Conservation (phyloP, 371 early-diverging fungal species). For the Mycotypha africana region DNA sequence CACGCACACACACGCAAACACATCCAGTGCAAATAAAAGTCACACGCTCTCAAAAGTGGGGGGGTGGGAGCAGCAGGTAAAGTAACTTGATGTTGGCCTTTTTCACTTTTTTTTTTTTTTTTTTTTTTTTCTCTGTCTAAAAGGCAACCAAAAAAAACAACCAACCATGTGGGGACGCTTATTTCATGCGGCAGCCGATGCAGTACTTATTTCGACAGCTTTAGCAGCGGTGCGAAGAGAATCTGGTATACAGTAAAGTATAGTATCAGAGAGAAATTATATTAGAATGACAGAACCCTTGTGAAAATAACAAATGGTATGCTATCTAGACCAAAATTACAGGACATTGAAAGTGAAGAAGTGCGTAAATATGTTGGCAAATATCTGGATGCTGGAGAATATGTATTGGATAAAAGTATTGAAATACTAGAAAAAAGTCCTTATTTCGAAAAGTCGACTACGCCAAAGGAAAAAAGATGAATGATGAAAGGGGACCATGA, state of each 20-base stretch:
- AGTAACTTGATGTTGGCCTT: too few species aligned
- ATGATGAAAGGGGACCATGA: too few species aligned
- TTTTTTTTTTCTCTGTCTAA: conserved; percentile 1
- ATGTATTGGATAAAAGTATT: conserved; percentile 54
- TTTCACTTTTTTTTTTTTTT: background rate
- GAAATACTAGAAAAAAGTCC: conserved; percentile 49
- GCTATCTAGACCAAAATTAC: conserved; percentile 41
- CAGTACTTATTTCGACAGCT: conserved; percentile 66
- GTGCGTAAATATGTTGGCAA: conserved; percentile 46
- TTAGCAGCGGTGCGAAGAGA: conserved; percentile 75
- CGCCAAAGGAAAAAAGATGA: too few species aligned
- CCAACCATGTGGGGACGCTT: conserved; percentile 48
- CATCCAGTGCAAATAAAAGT: too few species aligned
- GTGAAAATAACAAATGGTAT: background rate
- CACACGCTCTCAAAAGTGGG: too few species aligned
- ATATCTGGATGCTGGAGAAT: conserved; percentile 67
- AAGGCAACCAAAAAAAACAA: background rate
- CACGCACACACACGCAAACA: too few species aligned
- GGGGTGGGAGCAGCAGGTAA: too few species aligned
- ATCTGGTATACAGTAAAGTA: conserved; percentile 57
- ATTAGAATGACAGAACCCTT: too few species aligned
- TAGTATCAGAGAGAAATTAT: background rate
- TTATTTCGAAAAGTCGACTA: conserved; percentile 68
- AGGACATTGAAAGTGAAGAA: conserved; percentile 54
- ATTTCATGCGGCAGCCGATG: conserved; percentile 66